Percentiles rank a stretch among this genome's conserved stretches.
Evolutionary conservation across 768 basidiomycete species (phyloP).

Genomic region (Clitopilus hobsonii): DNA sequence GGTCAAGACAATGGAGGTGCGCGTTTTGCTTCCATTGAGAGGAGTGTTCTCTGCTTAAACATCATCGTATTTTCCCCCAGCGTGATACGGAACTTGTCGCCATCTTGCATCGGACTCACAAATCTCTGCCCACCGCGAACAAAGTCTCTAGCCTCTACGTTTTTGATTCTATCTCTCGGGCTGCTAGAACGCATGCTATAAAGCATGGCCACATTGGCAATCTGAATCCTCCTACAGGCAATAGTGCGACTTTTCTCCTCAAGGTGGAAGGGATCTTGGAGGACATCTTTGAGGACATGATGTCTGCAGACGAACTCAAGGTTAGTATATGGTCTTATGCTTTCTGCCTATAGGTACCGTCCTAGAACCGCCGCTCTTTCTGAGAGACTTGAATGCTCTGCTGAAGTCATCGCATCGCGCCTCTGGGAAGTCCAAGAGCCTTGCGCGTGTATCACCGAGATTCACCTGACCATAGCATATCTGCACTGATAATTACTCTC

Average conservation of each 20-base stretch:
- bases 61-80: slow-evolving; percentile 34
- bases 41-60: background rate
- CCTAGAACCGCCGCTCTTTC: too few species aligned
- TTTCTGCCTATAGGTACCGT: too few species aligned
- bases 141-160: slow-evolving; percentile 91
- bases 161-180: slow-evolving; percentile 90
- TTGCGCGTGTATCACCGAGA: slow-evolving; percentile 1
- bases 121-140: slow-evolving; percentile 56
- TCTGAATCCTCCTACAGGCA: slow-evolving; percentile 52
- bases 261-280: slow-evolving; percentile 92
- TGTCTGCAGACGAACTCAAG: slow-evolving; percentile 58
- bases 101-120: slow-evolving; percentile 85
- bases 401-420: too few species aligned
- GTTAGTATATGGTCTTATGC: slow-evolving; percentile 53
- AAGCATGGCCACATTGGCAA: slow-evolving; percentile 63
- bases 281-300: slow-evolving; percentile 84
- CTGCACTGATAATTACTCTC: slow-evolving; percentile 23
- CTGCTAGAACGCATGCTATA: slow-evolving; percentile 61
- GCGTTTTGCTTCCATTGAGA: slow-evolving; percentile 17
- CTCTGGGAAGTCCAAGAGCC: too few species aligned
- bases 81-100: slow-evolving; percentile 86
- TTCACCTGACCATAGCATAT: slow-evolving; percentile 15
- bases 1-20: slow-evolving; percentile 72
- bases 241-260: slow-evolving; percentile 76
- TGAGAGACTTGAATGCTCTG: too few species aligned